Conservation (phyloP, 352 stramenopile species). For the Pythium volutum region DNA sequence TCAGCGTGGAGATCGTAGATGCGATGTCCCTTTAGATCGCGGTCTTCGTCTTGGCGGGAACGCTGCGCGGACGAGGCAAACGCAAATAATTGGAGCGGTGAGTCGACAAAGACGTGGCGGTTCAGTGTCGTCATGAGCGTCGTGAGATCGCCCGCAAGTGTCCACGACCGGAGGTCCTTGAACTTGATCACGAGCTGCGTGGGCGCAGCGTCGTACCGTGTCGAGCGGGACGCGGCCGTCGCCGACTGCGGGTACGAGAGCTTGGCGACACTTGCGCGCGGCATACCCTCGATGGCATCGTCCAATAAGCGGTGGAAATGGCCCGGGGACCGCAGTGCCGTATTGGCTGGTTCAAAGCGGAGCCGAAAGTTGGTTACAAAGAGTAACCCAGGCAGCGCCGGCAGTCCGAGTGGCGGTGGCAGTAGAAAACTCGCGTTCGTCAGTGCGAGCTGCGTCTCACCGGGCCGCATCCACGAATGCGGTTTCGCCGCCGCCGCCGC, state of each 20-base stretch:
- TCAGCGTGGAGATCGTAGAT: conserved; percentile 68
- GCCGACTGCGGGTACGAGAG: conserved; percentile 67
- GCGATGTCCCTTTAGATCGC: conserved; percentile 41
- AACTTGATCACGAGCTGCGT: conserved; percentile 76
- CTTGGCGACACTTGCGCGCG: conserved; percentile 55
- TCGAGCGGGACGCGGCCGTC: conserved; percentile 19
- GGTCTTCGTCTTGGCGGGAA: conserved; percentile 24
- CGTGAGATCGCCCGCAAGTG: conserved; percentile 54
- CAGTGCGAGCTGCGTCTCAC: conserved; percentile 39
- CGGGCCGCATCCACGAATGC: conserved; percentile 32
- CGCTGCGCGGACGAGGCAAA: conserved; percentile 29
- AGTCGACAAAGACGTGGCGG: conserved; percentile 69
- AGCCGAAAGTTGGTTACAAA: conserved; percentile 68
- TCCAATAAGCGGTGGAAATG: conserved; percentile 62
- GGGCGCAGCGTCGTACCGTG: conserved; percentile 32
- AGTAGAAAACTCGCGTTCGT: conserved; percentile 59
- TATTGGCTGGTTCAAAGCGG: conserved; percentile 61
- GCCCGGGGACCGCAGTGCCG: conserved; percentile 35
- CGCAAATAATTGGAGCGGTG: conserved; percentile 64
- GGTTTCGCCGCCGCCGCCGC: neutral
- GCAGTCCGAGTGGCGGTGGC: conserved; percentile 37
- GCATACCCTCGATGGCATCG: conserved; percentile 56
- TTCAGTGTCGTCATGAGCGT: conserved; percentile 70
- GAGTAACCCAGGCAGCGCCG: conserved; percentile 52
- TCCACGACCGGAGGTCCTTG: conserved; percentile 74